Evolutionary conservation across 2,329 filamentous ascomycete species (phyloP), one percentile per base, ranked within the genome.

Genomic region (Monilinia laxa): DNA sequence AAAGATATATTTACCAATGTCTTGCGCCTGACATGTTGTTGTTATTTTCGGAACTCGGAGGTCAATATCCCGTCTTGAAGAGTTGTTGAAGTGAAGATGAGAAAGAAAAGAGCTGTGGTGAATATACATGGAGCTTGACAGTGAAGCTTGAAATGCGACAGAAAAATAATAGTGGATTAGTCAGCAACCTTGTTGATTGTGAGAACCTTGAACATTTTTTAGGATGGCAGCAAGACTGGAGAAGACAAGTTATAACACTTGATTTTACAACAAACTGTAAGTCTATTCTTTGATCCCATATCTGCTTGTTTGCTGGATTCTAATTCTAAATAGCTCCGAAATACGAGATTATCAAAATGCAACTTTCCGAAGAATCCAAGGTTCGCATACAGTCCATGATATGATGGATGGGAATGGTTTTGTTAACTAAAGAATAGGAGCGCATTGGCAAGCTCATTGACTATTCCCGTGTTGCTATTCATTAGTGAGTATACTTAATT

Each of bases 361-460:
- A 77, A 73, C 89, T 98, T 73, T 98, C 95, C 62, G 95, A 99
- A 81, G 95, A 99, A 83, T 93, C 93, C 77, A 98, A 98, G 90
- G 94, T 96, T 78, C 72, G 78, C 58, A 51, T 47, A 35, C 64
- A 25, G 23, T 10, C 64, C 58, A 28, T 35, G 18, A 1, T 25
- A 25, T 42, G 11, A 16, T 40, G 23, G 12, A 42, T n/a, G 25
- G 16, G 49, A 42, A 35, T 25, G 62, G 60, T 49, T 68, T 62
- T 64, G 56, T 69, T 75, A 56, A 76, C 57, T 64, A 40, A 49
- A 62, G 35, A 63, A 72, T 75, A 97, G 94, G 95, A 99, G 89
- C 93, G 95, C 84, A 97, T 99, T 81, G 89, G 91, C 77, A 94
- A 93, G 84, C 86, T 98, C 82, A 95, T 99, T 79, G 95, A 98